A percentile compares a stretch with the other conserved stretches of the same genome.
These are phyloP conservation scores for Phytopythium helicoides DNA, from an alignment of 352 stramenopile species.

Conservation along the genomic window DNA sequence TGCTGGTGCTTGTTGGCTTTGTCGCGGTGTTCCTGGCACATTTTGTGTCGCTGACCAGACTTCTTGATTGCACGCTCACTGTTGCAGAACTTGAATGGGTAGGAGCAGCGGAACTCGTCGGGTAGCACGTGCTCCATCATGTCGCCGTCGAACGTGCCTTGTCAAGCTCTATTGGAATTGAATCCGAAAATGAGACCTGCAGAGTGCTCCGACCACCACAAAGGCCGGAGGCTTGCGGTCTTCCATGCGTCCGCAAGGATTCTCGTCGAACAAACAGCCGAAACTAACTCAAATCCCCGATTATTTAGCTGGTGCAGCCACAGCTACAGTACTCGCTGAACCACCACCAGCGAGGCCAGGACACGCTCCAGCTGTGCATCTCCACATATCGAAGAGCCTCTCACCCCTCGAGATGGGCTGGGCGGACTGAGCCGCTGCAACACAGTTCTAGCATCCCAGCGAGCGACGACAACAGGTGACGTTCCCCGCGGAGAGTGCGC, in stretches of 20 bases:
- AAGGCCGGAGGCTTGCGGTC: too few relatives aligned
- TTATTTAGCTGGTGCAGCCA: too few relatives aligned
- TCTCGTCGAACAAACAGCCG: too few relatives aligned
- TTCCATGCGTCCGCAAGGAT: too few relatives aligned
- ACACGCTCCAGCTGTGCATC: too few relatives aligned
- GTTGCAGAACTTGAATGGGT: constrained; percentile 40
- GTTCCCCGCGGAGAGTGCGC: too few relatives aligned
- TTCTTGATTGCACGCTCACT: constrained; percentile 26
- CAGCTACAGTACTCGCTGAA: too few relatives aligned
- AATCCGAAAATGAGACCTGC: too few relatives aligned
- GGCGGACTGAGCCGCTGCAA: constrained; percentile 2
- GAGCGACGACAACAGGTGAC: background rate
- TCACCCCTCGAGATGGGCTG: background rate
- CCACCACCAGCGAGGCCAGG: too few relatives aligned
- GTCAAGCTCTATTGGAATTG: background rate
- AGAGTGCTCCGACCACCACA: too few relatives aligned
- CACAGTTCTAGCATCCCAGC: background rate
- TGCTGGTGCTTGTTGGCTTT: constrained; percentile 48
- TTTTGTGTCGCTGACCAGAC: constrained; percentile 32
- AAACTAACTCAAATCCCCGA: too few relatives aligned
- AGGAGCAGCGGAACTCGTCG: constrained; percentile 27
- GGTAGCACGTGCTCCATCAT: constrained; percentile 10
- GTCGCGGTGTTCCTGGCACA: constrained; percentile 36
- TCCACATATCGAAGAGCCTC: too few relatives aligned
- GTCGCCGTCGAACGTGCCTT: background rate